phyloP scores from a whole-genome alignment of 1,139 yeast genomes.

The Geotrichum carabidarum region DNA sequence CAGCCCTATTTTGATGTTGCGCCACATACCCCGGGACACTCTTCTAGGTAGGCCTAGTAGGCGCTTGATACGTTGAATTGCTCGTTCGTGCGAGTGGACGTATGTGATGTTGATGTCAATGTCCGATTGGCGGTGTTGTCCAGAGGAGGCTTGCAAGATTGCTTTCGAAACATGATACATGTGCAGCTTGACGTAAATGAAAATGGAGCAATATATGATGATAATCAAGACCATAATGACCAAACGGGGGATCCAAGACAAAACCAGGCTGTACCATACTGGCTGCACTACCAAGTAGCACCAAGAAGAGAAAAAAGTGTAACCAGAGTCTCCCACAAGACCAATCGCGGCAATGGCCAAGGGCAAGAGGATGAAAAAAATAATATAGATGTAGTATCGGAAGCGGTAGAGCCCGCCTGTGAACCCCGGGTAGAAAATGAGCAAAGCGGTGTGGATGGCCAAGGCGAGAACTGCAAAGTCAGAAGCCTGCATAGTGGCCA shows the following conservation, averaged over 20 bases:
- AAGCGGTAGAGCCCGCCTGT: constrained; percentile 52
- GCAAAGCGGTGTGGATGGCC: constrained; percentile 70
- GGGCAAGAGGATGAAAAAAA: constrained; percentile 55
- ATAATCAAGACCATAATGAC: constrained; percentile 56
- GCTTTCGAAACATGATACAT: constrained; percentile 16
- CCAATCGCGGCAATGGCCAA: constrained; percentile 65
- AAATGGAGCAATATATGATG: constrained; percentile 61
- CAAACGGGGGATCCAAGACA: constrained; percentile 79
- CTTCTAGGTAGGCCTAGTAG: not conserved
- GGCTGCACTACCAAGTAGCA: constrained; percentile 71
- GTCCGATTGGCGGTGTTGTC: not conserved
- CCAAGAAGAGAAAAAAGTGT: constrained; percentile 52
- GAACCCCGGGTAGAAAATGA: constrained; percentile 44
- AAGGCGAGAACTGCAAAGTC: constrained; percentile 74
- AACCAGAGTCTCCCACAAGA: constrained; percentile 42
- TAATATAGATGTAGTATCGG: constrained; percentile 49
- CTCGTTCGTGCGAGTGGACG: not conserved
- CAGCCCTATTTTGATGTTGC: not conserved
- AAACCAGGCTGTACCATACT: constrained; percentile 62
- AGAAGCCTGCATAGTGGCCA: constrained; percentile 43
- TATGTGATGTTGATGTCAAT: not conserved
- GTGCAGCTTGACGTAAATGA: constrained; percentile 50
- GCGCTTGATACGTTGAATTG: not conserved
- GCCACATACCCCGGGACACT: not conserved
- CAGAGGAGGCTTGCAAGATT: not conserved